Evolutionary conservation across 257 asterid genomes (phyloP), one percentile per base, ranked within the genome.

Genomic region (Forsythia suspensa): DNA sequence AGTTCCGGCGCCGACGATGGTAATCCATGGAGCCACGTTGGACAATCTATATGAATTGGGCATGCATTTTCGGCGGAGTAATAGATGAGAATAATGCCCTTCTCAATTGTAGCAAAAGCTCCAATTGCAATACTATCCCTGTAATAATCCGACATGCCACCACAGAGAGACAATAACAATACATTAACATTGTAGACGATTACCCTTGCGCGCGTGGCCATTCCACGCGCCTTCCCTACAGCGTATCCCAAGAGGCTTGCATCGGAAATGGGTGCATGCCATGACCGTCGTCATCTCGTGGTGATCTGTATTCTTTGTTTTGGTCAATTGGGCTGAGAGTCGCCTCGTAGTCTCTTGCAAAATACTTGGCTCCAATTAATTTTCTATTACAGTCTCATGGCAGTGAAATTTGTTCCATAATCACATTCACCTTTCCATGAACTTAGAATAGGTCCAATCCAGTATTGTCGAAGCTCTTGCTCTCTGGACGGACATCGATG

Each of bases 401-500:
- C 74, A 0, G 86, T 88, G 83, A 93, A 95, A 24, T 90, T 91
- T 0, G 94, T 93, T 0, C 97, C 93, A 0, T 78, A 21, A 76
- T 93, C 91, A 13, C 98, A 95, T 10, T 78, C 84, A 0, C 99
- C 98, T 82, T 75, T 95, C 98, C 99, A 95, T 0, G 88, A 83
- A 70, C 63, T 82, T 3, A 97, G 98, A 0, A 93, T 63, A 2
- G 96, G 85, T 6, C 92, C 90, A 66, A 66, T 0, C 97, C 99
- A 63, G 82, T 73, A 46, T 91, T 97, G 12, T 85, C 92, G 63
- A 75, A 93, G 61, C 99, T 93, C 84, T 88, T 91, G 84, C 95
- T 90, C 67, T 93, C 99, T 8, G 98, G 98, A 97, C 98, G 91
- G 7, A 84, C 93, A 0, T 97, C 98, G 6, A 96, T 93, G 73